Evolutionary conservation across 2,329 filamentous ascomycete species (phyloP).

Genomic region (Verticillium alfalfae): DNA sequence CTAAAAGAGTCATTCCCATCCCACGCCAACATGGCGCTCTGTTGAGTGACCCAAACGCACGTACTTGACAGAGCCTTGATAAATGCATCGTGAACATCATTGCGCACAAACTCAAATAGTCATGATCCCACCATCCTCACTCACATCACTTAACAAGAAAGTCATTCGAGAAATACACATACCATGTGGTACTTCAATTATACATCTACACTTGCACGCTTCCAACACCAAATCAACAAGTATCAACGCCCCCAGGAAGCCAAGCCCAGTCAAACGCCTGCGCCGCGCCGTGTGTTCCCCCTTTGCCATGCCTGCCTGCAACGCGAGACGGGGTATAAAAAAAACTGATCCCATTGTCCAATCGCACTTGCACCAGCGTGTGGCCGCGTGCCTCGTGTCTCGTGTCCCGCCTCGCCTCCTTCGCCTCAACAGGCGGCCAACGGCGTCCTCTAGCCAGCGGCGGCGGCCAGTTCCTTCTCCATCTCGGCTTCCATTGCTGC

Average conservation of each 20-base stretch:
- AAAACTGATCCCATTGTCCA: not conserved
- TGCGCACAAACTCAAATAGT: too few relatives aligned
- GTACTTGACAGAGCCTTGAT: too few relatives aligned
- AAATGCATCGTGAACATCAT: too few relatives aligned
- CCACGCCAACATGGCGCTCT: too few relatives aligned
- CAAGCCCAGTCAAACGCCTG: not conserved
- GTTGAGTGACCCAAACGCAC: too few relatives aligned
- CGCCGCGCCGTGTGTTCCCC: not conserved
- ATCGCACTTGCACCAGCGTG: not conserved
- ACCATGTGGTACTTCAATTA: not conserved
- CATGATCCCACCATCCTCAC: not conserved
- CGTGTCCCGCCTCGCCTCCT: not conserved
- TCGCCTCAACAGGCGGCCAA: not conserved
- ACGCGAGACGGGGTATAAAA: not conserved
- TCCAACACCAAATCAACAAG: not conserved
- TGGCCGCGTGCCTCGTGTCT: too few relatives aligned
- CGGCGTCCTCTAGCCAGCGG: not conserved
- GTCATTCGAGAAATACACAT: not conserved
- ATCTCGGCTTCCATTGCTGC: slow-evolving; percentile 58
- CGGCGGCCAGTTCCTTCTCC: slow-evolving; percentile 22
- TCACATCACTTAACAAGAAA: not conserved
- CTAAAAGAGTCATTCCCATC: too few relatives aligned
- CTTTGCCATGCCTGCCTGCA: not conserved
- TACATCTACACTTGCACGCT: not conserved
- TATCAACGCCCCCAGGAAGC: not conserved